A percentile compares a stretch with the other conserved stretches of the same genome.
These are phyloP conservation scores for Aciculosporium take DNA, from an alignment of 2,329 filamentous ascomycete species.

Conservation along the genomic window DNA sequence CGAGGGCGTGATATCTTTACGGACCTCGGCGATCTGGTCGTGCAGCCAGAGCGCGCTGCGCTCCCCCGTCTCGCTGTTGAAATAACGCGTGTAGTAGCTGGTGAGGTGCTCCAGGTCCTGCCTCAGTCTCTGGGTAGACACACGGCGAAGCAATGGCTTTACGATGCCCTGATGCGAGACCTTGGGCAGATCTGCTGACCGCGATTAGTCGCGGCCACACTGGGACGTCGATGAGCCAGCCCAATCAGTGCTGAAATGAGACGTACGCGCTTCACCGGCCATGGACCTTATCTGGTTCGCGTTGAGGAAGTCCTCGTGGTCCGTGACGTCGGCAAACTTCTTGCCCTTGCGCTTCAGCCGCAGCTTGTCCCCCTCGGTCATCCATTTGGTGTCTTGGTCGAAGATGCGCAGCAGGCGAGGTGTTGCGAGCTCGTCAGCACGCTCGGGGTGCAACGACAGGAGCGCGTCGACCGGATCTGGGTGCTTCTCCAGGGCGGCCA, in stretches of 20 bases:
- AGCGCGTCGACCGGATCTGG: constrained; percentile 18
- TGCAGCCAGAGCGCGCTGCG: constrained; percentile 21
- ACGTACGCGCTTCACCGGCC: constrained; percentile 10
- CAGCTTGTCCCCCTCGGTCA: constrained; percentile 63
- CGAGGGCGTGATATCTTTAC: background rate
- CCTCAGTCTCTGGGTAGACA: constrained; percentile 51
- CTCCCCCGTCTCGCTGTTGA: constrained; percentile 21
- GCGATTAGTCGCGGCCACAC: background rate
- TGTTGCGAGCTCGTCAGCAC: constrained; percentile 19
- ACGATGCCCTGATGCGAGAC: constrained; percentile 38
- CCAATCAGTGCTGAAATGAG: background rate
- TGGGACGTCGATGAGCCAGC: background rate
- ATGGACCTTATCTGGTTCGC: constrained; percentile 9
- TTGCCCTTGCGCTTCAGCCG: constrained; percentile 47
- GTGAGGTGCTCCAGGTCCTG: constrained; percentile 48
- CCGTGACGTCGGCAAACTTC: constrained; percentile 63
- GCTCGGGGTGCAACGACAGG: constrained; percentile 14
- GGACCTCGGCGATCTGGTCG: constrained; percentile 19
- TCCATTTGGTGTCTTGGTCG: constrained; percentile 49
- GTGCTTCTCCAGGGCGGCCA: constrained; percentile 13
- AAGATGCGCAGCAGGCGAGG: constrained; percentile 48
- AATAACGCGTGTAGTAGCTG: constrained; percentile 46
- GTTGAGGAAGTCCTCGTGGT: constrained; percentile 37
- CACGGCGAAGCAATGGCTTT: constrained; percentile 37
- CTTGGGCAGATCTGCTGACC: constrained; percentile 18